Base-by-base conservation (phyloP, 2,329 filamentous ascomycete species). In the Dactylellina parvicollis region DNA sequence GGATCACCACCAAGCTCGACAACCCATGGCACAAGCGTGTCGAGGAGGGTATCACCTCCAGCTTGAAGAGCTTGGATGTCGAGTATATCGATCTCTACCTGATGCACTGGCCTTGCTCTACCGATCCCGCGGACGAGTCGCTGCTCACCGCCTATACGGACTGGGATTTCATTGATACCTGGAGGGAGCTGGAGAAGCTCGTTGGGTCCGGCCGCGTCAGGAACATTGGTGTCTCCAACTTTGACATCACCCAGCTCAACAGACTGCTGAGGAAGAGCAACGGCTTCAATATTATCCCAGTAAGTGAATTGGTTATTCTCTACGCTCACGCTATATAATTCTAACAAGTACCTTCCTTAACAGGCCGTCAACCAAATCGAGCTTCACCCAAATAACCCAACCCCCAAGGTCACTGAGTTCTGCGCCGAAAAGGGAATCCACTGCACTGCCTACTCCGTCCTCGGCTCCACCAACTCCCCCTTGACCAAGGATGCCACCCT, bases 171-270 rank as follows among this genome's bases (percentile, higher is more conserved):
- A 84, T 90, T 77, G 88, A 95, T 81, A 95, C 92, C 24, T 96
- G 86, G 86, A 79, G 84, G 73, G 88, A 89, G 82, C 83, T 91
- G 84, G 87, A 90, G 82, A 90, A 89, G 84, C 83, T 92, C 49
- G 82, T 87, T 22, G 86, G 81, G 9, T 87, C 86, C 46, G 88
- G 89, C 80, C 91, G 92, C 81, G 90, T 90, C 56, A 86, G 85
- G 81, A 92, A 91, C 83, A 92, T 94, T 79, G 91, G 91, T 77
- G 90, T 95, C 66, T 92, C 90, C 81, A 96, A 96, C 85, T 95
- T 96, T 80, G 89, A 85, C 75, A 91, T 93, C 80, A 87, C 84
- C 81, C 91, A 95, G 82, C 83, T 95, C 36, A 90, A 94, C 84
- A 90, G 87, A 80, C 85, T 95, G 69, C 84, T 95, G 74, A 85